Conservation (phyloP, 805 yeast genomes). For the Nakazawaea anatomiae region DNA sequence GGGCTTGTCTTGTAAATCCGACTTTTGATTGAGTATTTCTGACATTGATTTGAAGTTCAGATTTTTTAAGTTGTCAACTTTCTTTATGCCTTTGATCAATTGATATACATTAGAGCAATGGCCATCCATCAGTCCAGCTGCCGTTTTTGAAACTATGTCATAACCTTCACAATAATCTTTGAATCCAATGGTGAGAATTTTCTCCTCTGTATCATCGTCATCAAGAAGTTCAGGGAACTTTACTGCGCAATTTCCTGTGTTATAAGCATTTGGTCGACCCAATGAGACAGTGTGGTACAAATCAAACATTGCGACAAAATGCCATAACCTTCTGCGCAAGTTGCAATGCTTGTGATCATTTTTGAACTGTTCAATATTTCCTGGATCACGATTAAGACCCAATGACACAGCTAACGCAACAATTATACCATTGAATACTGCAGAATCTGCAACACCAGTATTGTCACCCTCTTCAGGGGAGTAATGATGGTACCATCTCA, state of each 20-base stretch:
- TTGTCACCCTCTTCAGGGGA: slow-evolving; percentile 58
- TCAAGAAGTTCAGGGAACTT: slow-evolving; percentile 1
- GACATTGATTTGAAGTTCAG: not conserved
- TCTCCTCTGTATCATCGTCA: not conserved
- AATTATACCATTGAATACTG: slow-evolving; percentile 45
- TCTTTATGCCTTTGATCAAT: not conserved
- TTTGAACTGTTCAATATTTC: slow-evolving; percentile 1
- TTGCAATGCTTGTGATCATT: slow-evolving; percentile 1
- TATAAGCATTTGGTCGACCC: slow-evolving; percentile 5
- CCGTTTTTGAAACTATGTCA: not conserved
- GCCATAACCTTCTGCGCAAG: slow-evolving; percentile 9
- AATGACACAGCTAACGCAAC: slow-evolving; percentile 62
- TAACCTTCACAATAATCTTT: not conserved
- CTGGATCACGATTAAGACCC: slow-evolving; percentile 66
- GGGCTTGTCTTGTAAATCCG: not conserved
- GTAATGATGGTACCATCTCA: slow-evolving; percentile 42
- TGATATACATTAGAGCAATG: not conserved
- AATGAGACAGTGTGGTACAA: slow-evolving; percentile 5
- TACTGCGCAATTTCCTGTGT: not conserved
- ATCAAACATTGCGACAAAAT: slow-evolving; percentile 3
- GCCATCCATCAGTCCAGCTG: not conserved
- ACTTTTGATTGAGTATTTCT: not conserved
- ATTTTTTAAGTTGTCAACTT: not conserved
- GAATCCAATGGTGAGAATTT: not conserved
- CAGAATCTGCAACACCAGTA: slow-evolving; percentile 49